phyloP scores from a whole-genome alignment of 176 grass and related monocot species.

The Triticum dicoccoides region DNA sequence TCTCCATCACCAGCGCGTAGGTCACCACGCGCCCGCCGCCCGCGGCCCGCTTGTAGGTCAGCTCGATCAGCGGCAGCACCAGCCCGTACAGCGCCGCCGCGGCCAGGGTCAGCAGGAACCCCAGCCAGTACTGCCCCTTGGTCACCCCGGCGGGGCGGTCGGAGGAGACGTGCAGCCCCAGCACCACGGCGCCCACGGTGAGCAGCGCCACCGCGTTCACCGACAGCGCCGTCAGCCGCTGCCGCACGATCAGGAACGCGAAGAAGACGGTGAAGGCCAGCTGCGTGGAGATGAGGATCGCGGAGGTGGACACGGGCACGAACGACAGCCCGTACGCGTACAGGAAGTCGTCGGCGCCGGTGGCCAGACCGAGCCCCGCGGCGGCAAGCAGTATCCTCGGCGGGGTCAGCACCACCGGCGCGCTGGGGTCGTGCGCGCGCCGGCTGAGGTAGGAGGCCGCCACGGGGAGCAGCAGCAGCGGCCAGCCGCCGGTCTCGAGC shows the following conservation, averaged over 20 bases:
- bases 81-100: conserved; percentile 63
- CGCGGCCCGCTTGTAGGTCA: conserved; percentile 44
- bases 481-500: conserved; percentile 59
- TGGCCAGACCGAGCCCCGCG: conserved; percentile 39
- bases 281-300: conserved; percentile 79
- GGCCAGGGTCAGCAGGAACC: conserved; percentile 53
- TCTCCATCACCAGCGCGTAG: conserved; percentile 72
- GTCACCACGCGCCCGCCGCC: conserved; percentile 46
- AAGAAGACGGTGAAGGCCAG: conserved; percentile 75
- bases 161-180: conserved; percentile 39
- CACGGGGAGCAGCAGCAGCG: conserved; percentile 47
- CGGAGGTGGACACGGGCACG: conserved; percentile 65
- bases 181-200: conserved; percentile 49
- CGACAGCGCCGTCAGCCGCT: conserved; percentile 50
- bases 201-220: conserved; percentile 66
- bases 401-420: conserved; percentile 32
- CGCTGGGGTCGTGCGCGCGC: background rate
- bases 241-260: conserved; percentile 63
- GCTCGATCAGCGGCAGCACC: conserved; percentile 54
- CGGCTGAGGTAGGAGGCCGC: conserved; percentile 31
- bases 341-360: conserved; percentile 60
- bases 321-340: conserved; percentile 65
- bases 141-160: conserved; percentile 35
- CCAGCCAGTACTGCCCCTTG: conserved; percentile 42
- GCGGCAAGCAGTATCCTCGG: conserved; percentile 40